Percentiles rank a stretch among this genome's conserved stretches.
phyloP scores from a whole-genome alignment of 768 basidiomycete species.

The Mycena vulgaris region DNA sequence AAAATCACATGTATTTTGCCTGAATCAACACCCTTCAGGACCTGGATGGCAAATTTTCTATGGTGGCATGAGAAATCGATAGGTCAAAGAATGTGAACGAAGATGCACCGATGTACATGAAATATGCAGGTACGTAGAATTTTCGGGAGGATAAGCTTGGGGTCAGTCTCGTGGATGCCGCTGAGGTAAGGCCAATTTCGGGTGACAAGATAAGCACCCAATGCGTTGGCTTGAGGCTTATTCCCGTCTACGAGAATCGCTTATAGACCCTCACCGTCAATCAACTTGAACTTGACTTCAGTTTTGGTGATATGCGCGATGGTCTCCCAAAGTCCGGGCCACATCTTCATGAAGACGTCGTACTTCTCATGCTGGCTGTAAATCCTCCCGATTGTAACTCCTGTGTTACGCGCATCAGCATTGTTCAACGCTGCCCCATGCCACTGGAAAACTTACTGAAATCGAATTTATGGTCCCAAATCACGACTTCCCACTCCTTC shows the following conservation, averaged over 20 bases:
- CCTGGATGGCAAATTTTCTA: slow-evolving; percentile 17
- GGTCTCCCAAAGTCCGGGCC: slow-evolving; percentile 23
- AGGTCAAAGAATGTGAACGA: neutral
- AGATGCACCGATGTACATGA: slow-evolving; percentile 37
- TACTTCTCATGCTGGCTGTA: slow-evolving; percentile 1
- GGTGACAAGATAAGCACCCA: slow-evolving; percentile 32
- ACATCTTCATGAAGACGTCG: neutral
- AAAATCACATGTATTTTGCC: no score
- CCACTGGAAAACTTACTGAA: slow-evolving; percentile 18
- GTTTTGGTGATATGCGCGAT: slow-evolving; percentile 35
- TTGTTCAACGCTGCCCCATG: neutral
- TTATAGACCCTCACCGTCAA: slow-evolving; percentile 37
- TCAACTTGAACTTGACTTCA: slow-evolving; percentile 39
- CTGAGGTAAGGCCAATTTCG: slow-evolving; percentile 34
- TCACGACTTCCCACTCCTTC: slow-evolving; percentile 44
- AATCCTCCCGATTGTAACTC: neutral
- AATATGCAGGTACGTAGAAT: slow-evolving; percentile 36
- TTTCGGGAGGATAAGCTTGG: slow-evolving; percentile 33
- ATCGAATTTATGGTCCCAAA: slow-evolving; percentile 37
- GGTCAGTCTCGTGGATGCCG: slow-evolving; percentile 35
- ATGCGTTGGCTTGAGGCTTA: slow-evolving; percentile 39
- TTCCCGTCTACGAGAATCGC: slow-evolving; percentile 41
- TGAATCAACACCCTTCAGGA: no score
- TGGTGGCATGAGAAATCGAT: neutral
- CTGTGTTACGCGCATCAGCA: neutral